Evolutionary conservation across 352 stramenopile genomes (phyloP).

Genomic region (Pythium myriotylum): DNA sequence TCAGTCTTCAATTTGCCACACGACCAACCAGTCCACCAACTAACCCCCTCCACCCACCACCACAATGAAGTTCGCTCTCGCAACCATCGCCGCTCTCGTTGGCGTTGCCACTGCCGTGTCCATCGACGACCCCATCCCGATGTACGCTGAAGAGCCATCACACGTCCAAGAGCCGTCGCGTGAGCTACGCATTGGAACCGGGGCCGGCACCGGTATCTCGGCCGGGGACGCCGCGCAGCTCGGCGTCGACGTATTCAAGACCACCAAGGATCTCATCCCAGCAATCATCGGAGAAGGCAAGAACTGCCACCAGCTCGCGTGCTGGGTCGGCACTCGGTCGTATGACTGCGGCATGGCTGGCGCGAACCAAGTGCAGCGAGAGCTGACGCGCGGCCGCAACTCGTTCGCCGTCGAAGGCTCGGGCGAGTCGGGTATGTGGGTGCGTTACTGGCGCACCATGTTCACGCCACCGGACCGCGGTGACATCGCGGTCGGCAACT

Average conservation of each 20-base stretch:
- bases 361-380: slow-evolving; percentile 11
- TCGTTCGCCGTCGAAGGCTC: slow-evolving; percentile 11
- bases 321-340: slow-evolving; percentile 5
- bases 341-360: neutral
- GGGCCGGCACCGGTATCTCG: no score
- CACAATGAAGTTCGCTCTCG: no score
- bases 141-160: no score
- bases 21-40: no score
- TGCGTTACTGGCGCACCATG: slow-evolving; percentile 16
- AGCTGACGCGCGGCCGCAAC: slow-evolving; percentile 13
- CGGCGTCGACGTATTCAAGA: neutral
- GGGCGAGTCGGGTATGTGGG: slow-evolving; percentile 2
- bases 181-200: no score
- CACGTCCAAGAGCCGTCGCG: no score
- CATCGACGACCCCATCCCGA: no score
- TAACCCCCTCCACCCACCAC: no score
- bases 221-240: neutral
- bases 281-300: slow-evolving; percentile 1
- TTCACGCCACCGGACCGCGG: slow-evolving; percentile 9
- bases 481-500: slow-evolving; percentile 5
- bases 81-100: no score
- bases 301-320: slow-evolving; percentile 10
- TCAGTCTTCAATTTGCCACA: no score
- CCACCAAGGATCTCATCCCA: neutral
- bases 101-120: no score